Conservation (phyloP, 1,139 yeast species). For the Entelexis paramagnoliae region DNA sequence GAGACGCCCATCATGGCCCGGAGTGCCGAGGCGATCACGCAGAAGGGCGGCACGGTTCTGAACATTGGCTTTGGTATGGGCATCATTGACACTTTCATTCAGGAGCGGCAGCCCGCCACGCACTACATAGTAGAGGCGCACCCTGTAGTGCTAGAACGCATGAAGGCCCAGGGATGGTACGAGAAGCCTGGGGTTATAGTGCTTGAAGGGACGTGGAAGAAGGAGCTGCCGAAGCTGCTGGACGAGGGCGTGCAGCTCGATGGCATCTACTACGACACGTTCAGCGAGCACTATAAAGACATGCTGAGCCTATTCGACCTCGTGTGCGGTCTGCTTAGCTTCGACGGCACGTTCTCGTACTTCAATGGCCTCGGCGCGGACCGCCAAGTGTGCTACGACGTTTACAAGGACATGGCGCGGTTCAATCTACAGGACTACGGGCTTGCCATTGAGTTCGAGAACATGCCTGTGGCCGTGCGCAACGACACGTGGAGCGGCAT, state of each 20-base stretch:
- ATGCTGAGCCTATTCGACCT: slow-evolving; percentile 77
- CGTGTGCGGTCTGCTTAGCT: slow-evolving; percentile 71
- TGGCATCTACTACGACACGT: slow-evolving; percentile 90
- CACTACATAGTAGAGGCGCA: slow-evolving; percentile 94
- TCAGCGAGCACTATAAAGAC: slow-evolving; percentile 77
- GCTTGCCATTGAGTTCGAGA: slow-evolving; percentile 45
- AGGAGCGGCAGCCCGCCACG: slow-evolving; percentile 45
- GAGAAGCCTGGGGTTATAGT: slow-evolving; percentile 60
- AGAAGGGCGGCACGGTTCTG: slow-evolving; percentile 37
- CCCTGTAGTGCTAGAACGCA: slow-evolving; percentile 69
- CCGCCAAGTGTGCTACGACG: slow-evolving; percentile 78
- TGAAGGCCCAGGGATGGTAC: slow-evolving; percentile 75
- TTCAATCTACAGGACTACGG: slow-evolving; percentile 76
- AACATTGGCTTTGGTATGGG: slow-evolving; percentile 98
- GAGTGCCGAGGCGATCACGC: slow-evolving; percentile 61
- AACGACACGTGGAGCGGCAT: slow-evolving; percentile 50
- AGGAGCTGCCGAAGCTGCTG: slow-evolving; percentile 53
- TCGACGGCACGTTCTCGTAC: slow-evolving; percentile 63
- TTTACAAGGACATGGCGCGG: slow-evolving; percentile 71
- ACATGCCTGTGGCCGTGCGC: slow-evolving; percentile 26
- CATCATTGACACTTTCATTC: slow-evolving; percentile 73
- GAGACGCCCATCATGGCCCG: slow-evolving; percentile 71
- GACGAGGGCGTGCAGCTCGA: slow-evolving; percentile 65
- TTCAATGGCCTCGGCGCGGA: slow-evolving; percentile 97
- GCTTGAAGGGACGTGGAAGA: slow-evolving; percentile 89